phyloP scores from a whole-genome alignment of 768 basidiomycete genomes.

The Mycena albidolilacea region DNA sequence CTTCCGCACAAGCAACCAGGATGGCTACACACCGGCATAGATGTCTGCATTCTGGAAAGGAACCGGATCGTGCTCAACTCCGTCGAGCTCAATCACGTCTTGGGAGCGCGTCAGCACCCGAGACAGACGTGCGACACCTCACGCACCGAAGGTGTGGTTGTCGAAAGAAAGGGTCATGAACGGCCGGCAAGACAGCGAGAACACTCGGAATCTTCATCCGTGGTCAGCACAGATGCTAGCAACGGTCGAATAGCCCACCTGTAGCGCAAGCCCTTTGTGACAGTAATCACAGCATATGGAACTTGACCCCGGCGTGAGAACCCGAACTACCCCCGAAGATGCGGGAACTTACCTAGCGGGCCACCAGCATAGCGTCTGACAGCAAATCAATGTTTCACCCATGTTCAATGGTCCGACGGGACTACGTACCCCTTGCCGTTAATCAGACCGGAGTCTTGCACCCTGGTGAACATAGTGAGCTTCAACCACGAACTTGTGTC shows the following conservation, averaged over 20 bases:
- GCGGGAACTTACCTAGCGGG: too few relatives aligned
- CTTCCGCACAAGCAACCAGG: too few relatives aligned
- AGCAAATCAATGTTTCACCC: too few relatives aligned
- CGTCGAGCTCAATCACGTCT: slow-evolving; percentile 57
- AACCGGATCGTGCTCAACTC: slow-evolving; percentile 55
- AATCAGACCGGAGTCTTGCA: slow-evolving; percentile 59
- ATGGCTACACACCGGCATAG: slow-evolving; percentile 52
- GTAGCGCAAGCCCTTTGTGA: slow-evolving; percentile 58
- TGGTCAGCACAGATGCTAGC: slow-evolving; percentile 30
- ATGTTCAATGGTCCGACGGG: too few relatives aligned
- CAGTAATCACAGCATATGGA: slow-evolving; percentile 59
- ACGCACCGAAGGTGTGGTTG: slow-evolving; percentile 51
- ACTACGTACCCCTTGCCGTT: slow-evolving; percentile 51
- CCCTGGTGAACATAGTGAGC: slow-evolving; percentile 30
- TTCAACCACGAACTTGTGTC: too few relatives aligned
- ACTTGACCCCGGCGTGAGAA: slow-evolving; percentile 36
- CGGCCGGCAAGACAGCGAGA: slow-evolving; percentile 63
- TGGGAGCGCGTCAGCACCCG: not conserved
- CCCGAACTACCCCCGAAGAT: too few relatives aligned
- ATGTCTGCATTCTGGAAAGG: slow-evolving; percentile 58
- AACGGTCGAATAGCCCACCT: slow-evolving; percentile 45
- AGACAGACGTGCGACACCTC: not conserved
- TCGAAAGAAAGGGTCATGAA: slow-evolving; percentile 56
- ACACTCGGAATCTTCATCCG: slow-evolving; percentile 58
- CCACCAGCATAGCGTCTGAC: too few relatives aligned